These are phyloP conservation scores for Cladosporium sp. DNA, from an alignment of 2,329 filamentous ascomycete species.

Conservation along the genomic window DNA sequence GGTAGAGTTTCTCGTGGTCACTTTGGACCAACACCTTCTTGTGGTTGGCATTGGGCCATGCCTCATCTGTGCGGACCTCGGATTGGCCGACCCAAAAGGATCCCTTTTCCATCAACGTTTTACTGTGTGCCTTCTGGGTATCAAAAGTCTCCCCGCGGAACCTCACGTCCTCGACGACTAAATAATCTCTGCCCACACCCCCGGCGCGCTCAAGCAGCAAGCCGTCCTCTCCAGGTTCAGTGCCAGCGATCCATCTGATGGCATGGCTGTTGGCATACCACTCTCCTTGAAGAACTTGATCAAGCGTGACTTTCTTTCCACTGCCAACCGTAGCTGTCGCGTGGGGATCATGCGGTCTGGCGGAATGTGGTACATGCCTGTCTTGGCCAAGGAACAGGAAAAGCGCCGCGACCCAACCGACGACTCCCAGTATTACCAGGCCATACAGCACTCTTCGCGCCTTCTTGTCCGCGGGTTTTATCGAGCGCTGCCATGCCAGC, in stretches of 20 bases:
- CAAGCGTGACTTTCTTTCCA: conserved; percentile 69
- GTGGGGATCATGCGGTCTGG: conserved; percentile 63
- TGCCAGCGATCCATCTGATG: conserved; percentile 72
- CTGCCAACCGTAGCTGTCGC: conserved; percentile 59
- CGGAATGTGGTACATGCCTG: conserved; percentile 61
- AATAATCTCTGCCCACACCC: conserved; percentile 61
- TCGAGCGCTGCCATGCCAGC: conserved; percentile 36
- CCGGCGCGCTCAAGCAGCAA: conserved; percentile 71
- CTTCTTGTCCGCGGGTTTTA: conserved; percentile 59
- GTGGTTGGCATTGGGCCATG: conserved; percentile 76
- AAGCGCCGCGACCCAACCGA: conserved; percentile 66
- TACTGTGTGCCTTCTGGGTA: conserved; percentile 48
- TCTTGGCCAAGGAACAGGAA: conserved; percentile 63
- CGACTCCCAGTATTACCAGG: conserved; percentile 55
- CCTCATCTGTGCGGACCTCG: conserved; percentile 54
- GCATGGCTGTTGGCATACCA: conserved; percentile 62
- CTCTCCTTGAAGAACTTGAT: conserved; percentile 62
- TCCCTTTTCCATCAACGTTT: conserved; percentile 69
- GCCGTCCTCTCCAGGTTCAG: conserved; percentile 71
- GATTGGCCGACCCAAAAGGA: conserved; percentile 58
- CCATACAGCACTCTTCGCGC: conserved; percentile 62
- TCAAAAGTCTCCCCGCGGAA: conserved; percentile 44
- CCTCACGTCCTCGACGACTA: conserved; percentile 84
- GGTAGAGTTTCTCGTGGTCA: conserved; percentile 71
- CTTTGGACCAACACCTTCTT: conserved; percentile 83